Evolutionary conservation across 208 protist species (phyloP).

Genomic region (Acanthamoeba comandoni): DNA sequence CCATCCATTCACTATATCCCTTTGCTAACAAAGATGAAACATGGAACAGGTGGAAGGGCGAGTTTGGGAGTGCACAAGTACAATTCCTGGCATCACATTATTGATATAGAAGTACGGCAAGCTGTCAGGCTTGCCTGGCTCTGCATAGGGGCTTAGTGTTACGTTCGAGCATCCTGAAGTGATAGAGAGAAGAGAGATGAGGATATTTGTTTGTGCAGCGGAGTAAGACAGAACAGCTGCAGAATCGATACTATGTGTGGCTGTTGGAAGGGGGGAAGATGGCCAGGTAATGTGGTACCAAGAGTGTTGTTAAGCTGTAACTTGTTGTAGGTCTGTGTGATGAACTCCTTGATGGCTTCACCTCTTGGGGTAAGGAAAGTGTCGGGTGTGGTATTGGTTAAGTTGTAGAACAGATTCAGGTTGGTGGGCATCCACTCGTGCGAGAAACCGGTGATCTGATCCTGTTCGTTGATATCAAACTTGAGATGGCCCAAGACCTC

Average conservation of each 20-base stretch:
- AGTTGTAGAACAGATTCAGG: neutral
- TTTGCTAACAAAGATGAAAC: too few species aligned
- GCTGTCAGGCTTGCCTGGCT: conserved; percentile 8
- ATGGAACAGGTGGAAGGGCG: neutral
- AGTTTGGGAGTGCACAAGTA: neutral
- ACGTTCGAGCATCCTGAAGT: conserved; percentile 14
- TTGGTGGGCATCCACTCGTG: conserved; percentile 58
- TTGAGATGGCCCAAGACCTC: conserved; percentile 53
- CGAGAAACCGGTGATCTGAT: conserved; percentile 32
- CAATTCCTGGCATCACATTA: conserved; percentile 12
- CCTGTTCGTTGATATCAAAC: conserved; percentile 41
- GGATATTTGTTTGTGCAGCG: neutral
- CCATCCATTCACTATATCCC: neutral
- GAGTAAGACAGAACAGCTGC: too few species aligned
- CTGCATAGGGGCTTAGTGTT: conserved; percentile 25
- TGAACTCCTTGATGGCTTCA: conserved; percentile 5
- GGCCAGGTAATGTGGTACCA: too few species aligned
- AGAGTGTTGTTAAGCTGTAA: conserved; percentile 55
- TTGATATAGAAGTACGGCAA: conserved; percentile 63
- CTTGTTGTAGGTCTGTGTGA: conserved; percentile 7
- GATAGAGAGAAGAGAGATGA: neutral
- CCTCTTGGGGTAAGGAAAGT: conserved; percentile 38
- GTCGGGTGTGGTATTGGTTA: neutral
- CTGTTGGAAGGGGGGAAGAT: too few species aligned
- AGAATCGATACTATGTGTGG: too few species aligned